Percentiles rank a stretch among this genome's conserved stretches.
Evolutionary conservation across 495 filamentous ascomycete species (phyloP).

Genomic region (Lasiosphaeria ovina): DNA sequence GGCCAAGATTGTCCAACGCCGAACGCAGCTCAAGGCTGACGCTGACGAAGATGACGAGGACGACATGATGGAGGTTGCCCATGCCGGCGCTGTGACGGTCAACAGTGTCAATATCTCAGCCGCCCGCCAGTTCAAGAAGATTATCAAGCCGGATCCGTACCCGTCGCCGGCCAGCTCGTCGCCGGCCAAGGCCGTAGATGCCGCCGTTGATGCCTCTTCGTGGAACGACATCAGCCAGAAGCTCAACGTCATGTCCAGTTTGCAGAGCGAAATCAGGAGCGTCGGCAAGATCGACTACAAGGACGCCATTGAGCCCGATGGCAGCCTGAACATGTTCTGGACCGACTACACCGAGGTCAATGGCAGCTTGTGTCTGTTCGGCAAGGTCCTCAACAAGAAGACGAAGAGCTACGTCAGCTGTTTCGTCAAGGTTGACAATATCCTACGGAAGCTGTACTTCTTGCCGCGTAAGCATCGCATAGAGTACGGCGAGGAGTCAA

Average conservation of each 20-base stretch:
- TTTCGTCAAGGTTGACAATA: conserved; percentile 95
- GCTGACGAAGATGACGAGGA: conserved; percentile 69
- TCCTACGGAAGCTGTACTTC: conserved; percentile 89
- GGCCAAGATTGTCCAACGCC: conserved; percentile 74
- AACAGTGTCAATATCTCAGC: conserved; percentile 83
- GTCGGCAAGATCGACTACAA: conserved; percentile 78
- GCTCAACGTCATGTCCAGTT: conserved; percentile 74
- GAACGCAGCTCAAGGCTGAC: conserved; percentile 61
- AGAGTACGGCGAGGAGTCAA: conserved; percentile 62
- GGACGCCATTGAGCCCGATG: conserved; percentile 85
- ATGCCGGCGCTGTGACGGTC: conserved; percentile 64
- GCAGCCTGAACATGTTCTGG: conserved; percentile 93
- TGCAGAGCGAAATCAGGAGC: conserved; percentile 54
- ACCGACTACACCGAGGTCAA: conserved; percentile 93
- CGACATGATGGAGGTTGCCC: conserved; percentile 78
- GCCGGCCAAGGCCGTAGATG: conserved; percentile 57
- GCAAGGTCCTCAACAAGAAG: conserved; percentile 91
- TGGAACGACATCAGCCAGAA: conserved; percentile 88
- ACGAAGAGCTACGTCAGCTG: conserved; percentile 78
- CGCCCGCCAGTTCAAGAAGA: conserved; percentile 73
- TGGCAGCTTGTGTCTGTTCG: conserved; percentile 89
- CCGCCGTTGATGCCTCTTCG: conserved; percentile 68
- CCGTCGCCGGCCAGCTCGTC: conserved; percentile 75
- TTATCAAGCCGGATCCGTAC: conserved; percentile 61
- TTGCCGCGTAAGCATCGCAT: conserved; percentile 69